Evolutionary conservation across 495 filamentous ascomycete species (phyloP), one percentile per base, ranked within the genome.

Genomic region (Zalerion maritima): DNA sequence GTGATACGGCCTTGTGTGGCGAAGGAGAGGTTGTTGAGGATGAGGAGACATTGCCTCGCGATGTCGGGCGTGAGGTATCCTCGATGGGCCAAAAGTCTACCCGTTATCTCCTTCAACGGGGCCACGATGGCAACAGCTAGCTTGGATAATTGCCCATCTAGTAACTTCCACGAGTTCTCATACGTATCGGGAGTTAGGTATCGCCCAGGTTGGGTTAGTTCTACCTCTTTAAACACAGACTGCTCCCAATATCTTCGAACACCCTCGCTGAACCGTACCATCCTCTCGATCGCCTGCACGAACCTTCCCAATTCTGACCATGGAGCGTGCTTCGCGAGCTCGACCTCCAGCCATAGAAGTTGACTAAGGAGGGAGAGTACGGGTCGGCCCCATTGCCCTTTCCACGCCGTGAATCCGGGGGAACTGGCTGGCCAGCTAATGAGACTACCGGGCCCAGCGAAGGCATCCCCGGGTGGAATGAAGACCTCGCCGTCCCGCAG

Each of bases 1-100:
- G 73, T 62, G 38, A 72, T 70, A 16, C 73, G 66, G 7, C 81
- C 81, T 13, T 80, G 60, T 12, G 81, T 73, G 10, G 78, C 71
- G 43, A 96, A 97, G 45, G 83, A 83, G 13, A 94, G 54, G 42
- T 83, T 79, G 23, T 82, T 73, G 20, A 97, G 74, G 10, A 70
- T 73, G 27, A 79, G 71, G 16, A 97, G 72, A 5, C 77, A 61
- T 55, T 86, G 81, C 19, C 73, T 66, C 21, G 81, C 82, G 16
- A 92, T 55, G 14, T 93, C 78, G 0, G 71, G 57, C 14, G 75
- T 71, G 10, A 97, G 55, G 37, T 76, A 12, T 73, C 64, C 0
- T 92, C 60, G 18, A 97, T 49, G 9, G 91, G 86, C 28, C 73
- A 69, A 22, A 65, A 56, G 18, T 70, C 59, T 14, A 81, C 60